phyloP scores from a whole-genome alignment of 2,329 filamentous ascomycete species.

The Whalleya microplaca region DNA sequence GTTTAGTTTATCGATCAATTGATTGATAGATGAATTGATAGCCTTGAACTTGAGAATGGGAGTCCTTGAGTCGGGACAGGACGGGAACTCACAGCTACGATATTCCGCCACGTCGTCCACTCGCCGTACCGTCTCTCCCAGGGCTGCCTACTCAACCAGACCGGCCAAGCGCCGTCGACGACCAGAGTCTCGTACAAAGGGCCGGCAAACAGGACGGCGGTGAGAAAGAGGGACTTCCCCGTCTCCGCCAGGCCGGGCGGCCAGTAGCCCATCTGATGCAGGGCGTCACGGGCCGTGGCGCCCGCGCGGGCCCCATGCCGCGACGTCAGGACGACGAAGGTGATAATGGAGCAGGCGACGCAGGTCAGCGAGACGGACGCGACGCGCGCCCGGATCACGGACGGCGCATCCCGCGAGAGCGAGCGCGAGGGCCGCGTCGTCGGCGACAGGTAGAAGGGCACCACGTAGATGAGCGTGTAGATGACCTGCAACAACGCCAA shows the following conservation, averaged over 20 bases:
- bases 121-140: conserved; percentile 66
- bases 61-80: conserved; percentile 17
- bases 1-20: conserved; percentile 11
- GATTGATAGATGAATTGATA: conserved; percentile 1
- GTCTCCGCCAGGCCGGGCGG: conserved; percentile 71
- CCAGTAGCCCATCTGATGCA: conserved; percentile 81
- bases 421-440: conserved; percentile 78
- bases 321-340: conserved; percentile 66
- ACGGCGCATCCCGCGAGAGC: conserved; percentile 83
- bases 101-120: conserved; percentile 86
- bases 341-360: conserved; percentile 66
- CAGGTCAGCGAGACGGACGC: conserved; percentile 79
- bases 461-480: conserved; percentile 88
- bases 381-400: conserved; percentile 86
- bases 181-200: conserved; percentile 81
- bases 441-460: conserved; percentile 84
- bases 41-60: conserved; percentile 18
- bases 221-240: conserved; percentile 67
- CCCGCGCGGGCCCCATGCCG: too few relatives aligned
- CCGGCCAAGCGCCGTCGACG: conserved; percentile 70
- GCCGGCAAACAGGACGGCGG: conserved; percentile 77
- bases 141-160: conserved; percentile 62
- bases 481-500: conserved; percentile 65
- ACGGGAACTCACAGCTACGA: conserved; percentile 70
- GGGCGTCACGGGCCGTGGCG: conserved; percentile 53